Evolutionary conservation across 1,284 basidiomycete species (phyloP).

Genomic region (Ustilago sp.): DNA sequence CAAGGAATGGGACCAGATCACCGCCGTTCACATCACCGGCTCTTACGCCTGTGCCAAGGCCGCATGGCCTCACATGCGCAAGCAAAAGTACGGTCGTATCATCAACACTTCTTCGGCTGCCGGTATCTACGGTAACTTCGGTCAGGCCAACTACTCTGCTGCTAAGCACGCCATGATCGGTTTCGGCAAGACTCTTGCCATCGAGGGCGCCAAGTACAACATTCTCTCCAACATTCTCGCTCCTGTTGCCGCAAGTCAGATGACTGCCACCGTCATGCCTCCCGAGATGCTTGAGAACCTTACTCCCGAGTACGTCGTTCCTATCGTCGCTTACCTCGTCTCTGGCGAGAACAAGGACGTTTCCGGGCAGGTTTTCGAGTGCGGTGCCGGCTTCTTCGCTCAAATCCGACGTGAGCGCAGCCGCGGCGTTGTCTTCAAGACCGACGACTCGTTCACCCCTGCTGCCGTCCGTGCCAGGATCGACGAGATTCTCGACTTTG

Average conservation of each 20-base stretch:
- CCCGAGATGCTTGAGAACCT: conserved; percentile 94
- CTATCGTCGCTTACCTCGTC: conserved; percentile 74
- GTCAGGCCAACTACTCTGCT: conserved; percentile 84
- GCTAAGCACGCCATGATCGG: conserved; percentile 71
- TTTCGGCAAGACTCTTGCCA: conserved; percentile 87
- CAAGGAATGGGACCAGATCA: conserved; percentile 73
- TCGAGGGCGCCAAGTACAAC: conserved; percentile 90
- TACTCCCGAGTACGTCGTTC: conserved; percentile 93
- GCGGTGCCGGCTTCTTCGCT: conserved; percentile 92
- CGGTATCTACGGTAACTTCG: conserved; percentile 83
- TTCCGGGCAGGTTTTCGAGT: conserved; percentile 89
- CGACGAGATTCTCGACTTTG: conserved; percentile 82
- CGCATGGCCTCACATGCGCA: conserved; percentile 92
- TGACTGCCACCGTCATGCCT: conserved; percentile 96
- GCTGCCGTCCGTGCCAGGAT: conserved; percentile 76
- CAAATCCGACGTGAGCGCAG: conserved; percentile 94
- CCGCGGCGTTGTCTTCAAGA: conserved; percentile 86
- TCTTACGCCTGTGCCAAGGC: conserved; percentile 95
- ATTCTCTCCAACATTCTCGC: conserved; percentile 90
- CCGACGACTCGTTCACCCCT: conserved; percentile 90
- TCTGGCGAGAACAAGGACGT: conserved; percentile 73
- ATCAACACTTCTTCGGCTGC: conserved; percentile 70
- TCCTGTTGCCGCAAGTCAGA: conserved; percentile 91
- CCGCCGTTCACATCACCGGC: conserved; percentile 92
- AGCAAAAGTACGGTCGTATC: conserved; percentile 77